Evolutionary conservation across 2,329 filamentous ascomycete species (phyloP).

Genomic region (Penicillium sp.): DNA sequence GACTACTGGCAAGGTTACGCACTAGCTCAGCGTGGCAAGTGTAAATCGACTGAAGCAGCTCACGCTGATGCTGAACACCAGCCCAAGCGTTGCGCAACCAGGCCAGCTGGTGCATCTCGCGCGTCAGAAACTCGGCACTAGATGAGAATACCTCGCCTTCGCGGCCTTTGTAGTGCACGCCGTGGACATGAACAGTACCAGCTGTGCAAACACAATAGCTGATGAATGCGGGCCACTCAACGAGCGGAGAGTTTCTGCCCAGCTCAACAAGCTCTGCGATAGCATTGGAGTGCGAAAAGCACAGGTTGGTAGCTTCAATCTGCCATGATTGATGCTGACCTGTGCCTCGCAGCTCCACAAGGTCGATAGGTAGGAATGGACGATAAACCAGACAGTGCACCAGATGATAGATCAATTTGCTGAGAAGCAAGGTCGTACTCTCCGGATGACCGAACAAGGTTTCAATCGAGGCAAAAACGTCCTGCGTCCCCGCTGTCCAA

Average conservation of each 20-base stretch:
- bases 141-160: conserved; percentile 60
- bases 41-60: conserved; percentile 72
- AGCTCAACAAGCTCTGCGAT: conserved; percentile 79
- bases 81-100: conserved; percentile 73
- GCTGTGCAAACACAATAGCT: conserved; percentile 84
- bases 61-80: conserved; percentile 72
- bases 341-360: conserved; percentile 71
- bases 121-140: conserved; percentile 65
- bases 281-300: conserved; percentile 80
- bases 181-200: conserved; percentile 82
- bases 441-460: conserved; percentile 72
- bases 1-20: conserved; percentile 62
- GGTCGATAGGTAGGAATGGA: conserved; percentile 78
- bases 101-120: conserved; percentile 73
- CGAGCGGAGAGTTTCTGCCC: conserved; percentile 65
- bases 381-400: conserved; percentile 83
- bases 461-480: conserved; percentile 71
- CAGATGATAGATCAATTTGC: conserved; percentile 81
- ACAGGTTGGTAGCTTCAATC: conserved; percentile 83
- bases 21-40: conserved; percentile 76
- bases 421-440: conserved; percentile 71
- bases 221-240: conserved; percentile 83
- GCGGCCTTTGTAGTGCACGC: conserved; percentile 68
- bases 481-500: conserved; percentile 77
- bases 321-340: conserved; percentile 90